Base-by-base conservation (phyloP, 139 green algal genomes). In the Choricystis sp. region DNA sequence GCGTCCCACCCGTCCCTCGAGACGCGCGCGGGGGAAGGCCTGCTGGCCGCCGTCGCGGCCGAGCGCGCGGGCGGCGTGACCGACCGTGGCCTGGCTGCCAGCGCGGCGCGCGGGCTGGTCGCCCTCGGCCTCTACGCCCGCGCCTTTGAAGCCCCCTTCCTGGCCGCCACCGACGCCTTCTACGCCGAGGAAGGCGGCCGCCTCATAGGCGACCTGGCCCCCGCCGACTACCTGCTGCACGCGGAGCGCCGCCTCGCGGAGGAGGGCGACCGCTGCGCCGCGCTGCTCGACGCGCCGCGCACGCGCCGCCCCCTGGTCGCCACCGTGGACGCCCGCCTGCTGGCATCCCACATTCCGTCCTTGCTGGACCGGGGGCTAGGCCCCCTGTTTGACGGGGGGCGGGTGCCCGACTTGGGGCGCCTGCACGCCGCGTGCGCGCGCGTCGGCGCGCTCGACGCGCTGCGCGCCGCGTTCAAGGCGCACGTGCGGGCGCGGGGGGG, bases 181-280 rank as follows among this genome's bases (percentile, higher is more conserved):
- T 94, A 92, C 69, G 63, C 57, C 5, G 59, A 70, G 1, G 92
- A 98, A 70, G 81, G 83, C 26, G 62, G 66, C 52, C 31, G 71
- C 24, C 71, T 83, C 27, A 79, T 94, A 21, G 56, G 66, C 52
- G 68, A 86, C 59, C 69, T 78, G 4, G 81, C 88, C 31, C 73
- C 94, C 23, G 73, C 86, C 1, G 85, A 84, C 19, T 98, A 97
- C 75, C 74, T 98, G n/a, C 40, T 77, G 56, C 86, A 95, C 74
- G 85, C 76, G 48, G 91, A 97, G 83, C 69, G 60, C n/a, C 81
- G 92, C 22, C 71, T 98, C 40, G 31, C 57, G 2, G 86, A 96
- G 75, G 92, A 98, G 80, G 77, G 79, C 30, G 88, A 94, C 29
- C 75, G 91, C 40, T 92, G 84, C 65, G 66, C 76, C 31, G 66